Evolutionary conservation across 225 moss, liverwort and hornwort genomes (phyloP).

Genomic region (Takakia lepidozioides): DNA sequence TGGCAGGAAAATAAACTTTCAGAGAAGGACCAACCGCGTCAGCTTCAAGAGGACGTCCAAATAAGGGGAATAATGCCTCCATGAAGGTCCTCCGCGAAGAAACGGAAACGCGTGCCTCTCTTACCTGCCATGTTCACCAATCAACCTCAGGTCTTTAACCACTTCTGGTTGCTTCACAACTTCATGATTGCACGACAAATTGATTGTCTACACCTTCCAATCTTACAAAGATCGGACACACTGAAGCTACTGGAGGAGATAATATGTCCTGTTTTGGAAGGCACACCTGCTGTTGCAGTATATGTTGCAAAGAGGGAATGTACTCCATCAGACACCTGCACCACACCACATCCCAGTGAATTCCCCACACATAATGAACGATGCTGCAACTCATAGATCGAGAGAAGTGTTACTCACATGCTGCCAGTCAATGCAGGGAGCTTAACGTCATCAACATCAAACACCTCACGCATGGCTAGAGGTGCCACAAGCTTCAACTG

Average conservation of each 20-base stretch:
- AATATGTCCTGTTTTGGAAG: too few relatives aligned
- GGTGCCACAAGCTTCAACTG: slow-evolving; percentile 77
- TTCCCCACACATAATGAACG: too few relatives aligned
- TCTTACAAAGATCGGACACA: too few relatives aligned
- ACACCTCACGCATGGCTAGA: slow-evolving; percentile 63
- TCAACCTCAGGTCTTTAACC: too few relatives aligned
- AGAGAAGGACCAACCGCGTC: slow-evolving; percentile 53
- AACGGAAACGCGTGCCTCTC: slow-evolving; percentile 69
- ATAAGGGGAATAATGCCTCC: slow-evolving; percentile 61
- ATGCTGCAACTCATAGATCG: too few relatives aligned
- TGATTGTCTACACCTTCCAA: too few relatives aligned
- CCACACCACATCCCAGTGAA: not conserved
- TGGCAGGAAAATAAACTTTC: not conserved
- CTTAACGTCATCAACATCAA: slow-evolving; percentile 85
- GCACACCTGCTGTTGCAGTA: slow-evolving; percentile 68
- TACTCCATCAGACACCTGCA: slow-evolving; percentile 95
- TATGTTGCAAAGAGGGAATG: slow-evolving; percentile 63
- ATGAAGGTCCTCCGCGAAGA: slow-evolving; percentile 57
- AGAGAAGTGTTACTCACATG: slow-evolving; percentile 46
- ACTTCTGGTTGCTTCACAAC: too few relatives aligned
- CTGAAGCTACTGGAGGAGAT: too few relatives aligned
- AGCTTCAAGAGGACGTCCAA: slow-evolving; percentile 86
- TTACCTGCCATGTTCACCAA: slow-evolving; percentile 46
- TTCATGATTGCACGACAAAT: too few relatives aligned
- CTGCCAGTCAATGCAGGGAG: slow-evolving; percentile 90